Conservation (phyloP, 805 yeast species). For the Teunomyces kruisii region DNA sequence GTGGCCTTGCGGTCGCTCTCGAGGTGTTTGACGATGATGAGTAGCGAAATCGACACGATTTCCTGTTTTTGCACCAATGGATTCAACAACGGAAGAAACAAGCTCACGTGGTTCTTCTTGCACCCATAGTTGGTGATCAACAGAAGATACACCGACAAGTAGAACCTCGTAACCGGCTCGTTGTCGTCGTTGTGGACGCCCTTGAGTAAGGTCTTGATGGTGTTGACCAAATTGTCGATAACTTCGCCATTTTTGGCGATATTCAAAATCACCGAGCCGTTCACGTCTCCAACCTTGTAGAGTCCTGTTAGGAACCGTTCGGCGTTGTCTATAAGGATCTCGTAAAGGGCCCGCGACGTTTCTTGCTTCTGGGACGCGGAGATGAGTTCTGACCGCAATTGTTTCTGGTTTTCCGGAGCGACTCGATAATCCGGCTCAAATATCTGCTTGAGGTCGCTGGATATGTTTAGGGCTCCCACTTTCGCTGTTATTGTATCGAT, state of each 20-base stretch:
- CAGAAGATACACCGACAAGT: constrained; percentile 17
- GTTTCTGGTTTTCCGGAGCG: not conserved
- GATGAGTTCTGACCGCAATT: constrained; percentile 1
- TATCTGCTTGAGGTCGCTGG: not conserved
- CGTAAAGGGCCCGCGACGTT: constrained; percentile 10
- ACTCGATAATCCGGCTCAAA: not conserved
- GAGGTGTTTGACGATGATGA: constrained; percentile 21
- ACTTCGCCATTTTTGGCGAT: constrained; percentile 4
- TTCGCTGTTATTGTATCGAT: not conserved
- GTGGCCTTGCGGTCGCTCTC: constrained; percentile 15
- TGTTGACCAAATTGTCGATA: constrained; percentile 8
- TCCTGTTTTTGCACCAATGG: constrained; percentile 13
- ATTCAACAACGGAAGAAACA: constrained; percentile 17
- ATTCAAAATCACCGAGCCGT: constrained; percentile 16
- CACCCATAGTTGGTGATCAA: constrained; percentile 19
- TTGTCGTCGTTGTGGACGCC: not conserved
- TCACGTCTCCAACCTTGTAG: constrained; percentile 12
- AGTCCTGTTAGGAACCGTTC: constrained; percentile 16
- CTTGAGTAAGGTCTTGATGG: constrained; percentile 5
- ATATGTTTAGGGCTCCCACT: not conserved
- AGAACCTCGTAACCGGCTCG: constrained; percentile 6
- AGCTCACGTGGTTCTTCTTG: constrained; percentile 19
- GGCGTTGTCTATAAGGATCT: constrained; percentile 17
- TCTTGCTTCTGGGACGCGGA: constrained; percentile 6
- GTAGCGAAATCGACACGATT: constrained; percentile 15